Conservation (phyloP, 805 yeast genomes). For the Hanseniaspora osmophila region DNA sequence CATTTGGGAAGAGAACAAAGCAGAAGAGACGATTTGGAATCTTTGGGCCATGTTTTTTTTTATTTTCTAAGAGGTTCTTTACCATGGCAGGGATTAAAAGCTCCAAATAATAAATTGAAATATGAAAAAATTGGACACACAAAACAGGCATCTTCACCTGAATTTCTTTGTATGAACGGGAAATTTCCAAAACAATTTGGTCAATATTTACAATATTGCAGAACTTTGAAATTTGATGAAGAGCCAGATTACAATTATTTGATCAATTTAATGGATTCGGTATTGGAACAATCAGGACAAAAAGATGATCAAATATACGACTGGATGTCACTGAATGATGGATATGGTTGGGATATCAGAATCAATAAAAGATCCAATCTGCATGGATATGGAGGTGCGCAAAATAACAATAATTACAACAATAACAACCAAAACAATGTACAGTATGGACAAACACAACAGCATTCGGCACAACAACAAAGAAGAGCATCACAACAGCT, state of each 20-base stretch:
- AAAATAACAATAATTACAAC: constrained; percentile 13
- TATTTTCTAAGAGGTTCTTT: constrained; percentile 86
- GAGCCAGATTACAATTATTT: constrained; percentile 84
- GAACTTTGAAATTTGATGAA: constrained; percentile 82
- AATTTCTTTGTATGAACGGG: constrained; percentile 59
- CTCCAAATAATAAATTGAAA: constrained; percentile 94
- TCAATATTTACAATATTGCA: constrained; percentile 75
- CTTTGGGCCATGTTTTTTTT: constrained; percentile 91
- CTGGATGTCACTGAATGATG: constrained; percentile 94
- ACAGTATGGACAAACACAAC: constrained; percentile 5
- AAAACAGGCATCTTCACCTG: constrained; percentile 80
- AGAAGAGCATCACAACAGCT: neutral
- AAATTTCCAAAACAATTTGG: constrained; percentile 90
- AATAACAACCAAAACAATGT: constrained; percentile 9
- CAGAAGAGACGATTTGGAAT: constrained; percentile 91
- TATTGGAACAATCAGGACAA: constrained; percentile 51
- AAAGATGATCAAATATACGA: constrained; percentile 80
- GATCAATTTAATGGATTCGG: constrained; percentile 52
- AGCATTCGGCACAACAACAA: neutral
- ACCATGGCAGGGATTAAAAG: constrained; percentile 98
- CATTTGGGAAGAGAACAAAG: constrained; percentile 95
- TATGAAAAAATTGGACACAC: constrained; percentile 88
- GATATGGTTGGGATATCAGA: constrained; percentile 88
- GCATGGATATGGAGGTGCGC: constrained; percentile 78
- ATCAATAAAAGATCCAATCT: constrained; percentile 83